Evolutionary conservation across 78 protist genomes (phyloP).

Genomic region (Tieghemostelium lacteum): DNA sequence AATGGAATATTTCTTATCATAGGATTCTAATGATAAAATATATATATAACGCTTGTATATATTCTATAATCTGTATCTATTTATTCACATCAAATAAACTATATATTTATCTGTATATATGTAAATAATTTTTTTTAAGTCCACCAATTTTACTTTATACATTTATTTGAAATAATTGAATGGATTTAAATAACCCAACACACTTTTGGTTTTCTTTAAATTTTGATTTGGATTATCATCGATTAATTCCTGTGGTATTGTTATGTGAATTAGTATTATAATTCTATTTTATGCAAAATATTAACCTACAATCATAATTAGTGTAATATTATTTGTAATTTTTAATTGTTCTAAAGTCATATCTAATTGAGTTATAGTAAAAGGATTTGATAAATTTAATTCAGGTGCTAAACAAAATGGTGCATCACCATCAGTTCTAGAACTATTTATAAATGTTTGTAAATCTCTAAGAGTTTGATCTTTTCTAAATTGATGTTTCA

Average conservation of each 20-base stretch:
- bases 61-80: too few species aligned
- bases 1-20: too few species aligned
- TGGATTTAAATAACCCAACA: slow-evolving; percentile 5
- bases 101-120: too few species aligned
- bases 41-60: too few species aligned
- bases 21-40: too few species aligned
- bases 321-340: background rate
- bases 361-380: background rate
- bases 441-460: slow-evolving; percentile 8
- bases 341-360: background rate
- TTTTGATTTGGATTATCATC: background rate
- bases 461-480: slow-evolving; percentile 8
- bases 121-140: too few species aligned
- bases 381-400: background rate
- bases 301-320: background rate
- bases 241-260: background rate
- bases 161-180: slow-evolving; percentile 14
- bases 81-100: too few species aligned
- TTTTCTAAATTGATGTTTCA: background rate
- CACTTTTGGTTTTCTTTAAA: background rate
- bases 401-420: background rate
- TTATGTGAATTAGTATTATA: slow-evolving; percentile 5
- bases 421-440: slow-evolving; percentile 15
- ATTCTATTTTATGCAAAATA: background rate
- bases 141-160: too few species aligned